A percentile compares a stretch with the other conserved stretches of the same genome.
Evolutionary conservation across 441 rosid genomes (phyloP).

Genomic region (Mallotus repandus): DNA sequence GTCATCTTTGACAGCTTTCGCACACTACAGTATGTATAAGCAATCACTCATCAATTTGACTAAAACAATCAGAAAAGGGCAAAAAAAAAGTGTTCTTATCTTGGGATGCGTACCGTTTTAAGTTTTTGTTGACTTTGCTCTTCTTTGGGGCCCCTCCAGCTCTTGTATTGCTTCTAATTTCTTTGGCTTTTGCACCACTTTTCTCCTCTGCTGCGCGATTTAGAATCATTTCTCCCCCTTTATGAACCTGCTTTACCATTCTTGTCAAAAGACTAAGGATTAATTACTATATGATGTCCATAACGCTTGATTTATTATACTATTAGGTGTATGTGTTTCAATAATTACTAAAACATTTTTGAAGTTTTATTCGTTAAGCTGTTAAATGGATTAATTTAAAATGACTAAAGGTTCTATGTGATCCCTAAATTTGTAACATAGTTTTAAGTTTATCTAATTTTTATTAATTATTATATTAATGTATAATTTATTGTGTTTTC

Average conservation of each 20-base stretch:
- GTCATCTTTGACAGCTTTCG: constrained; percentile 71
- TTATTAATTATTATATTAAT: too few relatives aligned
- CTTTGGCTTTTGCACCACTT: constrained; percentile 30
- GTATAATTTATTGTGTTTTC: too few relatives aligned
- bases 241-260: constrained; percentile 50
- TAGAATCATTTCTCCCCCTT: constrained; percentile 75
- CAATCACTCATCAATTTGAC: constrained; percentile 11
- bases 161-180: constrained; percentile 27
- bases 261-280: background rate
- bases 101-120: constrained; percentile 61
- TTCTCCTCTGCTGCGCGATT: constrained; percentile 46
- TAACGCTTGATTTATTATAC: too few relatives aligned
- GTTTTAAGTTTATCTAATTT: too few relatives aligned
- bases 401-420: too few relatives aligned
- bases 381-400: too few relatives aligned
- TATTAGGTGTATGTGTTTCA: too few relatives aligned
- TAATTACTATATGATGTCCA: too few relatives aligned
- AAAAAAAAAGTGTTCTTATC: background rate
- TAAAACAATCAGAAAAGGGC: background rate
- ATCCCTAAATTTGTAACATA: too few relatives aligned
- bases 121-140: constrained; percentile 56
- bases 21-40: constrained; percentile 41
- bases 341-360: too few relatives aligned
- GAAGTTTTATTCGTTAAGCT: too few relatives aligned
- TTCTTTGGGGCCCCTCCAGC: constrained; percentile 35